Base-by-base conservation (phyloP, 768 basidiomycete genomes). In the Panaeolus papilionaceus region DNA sequence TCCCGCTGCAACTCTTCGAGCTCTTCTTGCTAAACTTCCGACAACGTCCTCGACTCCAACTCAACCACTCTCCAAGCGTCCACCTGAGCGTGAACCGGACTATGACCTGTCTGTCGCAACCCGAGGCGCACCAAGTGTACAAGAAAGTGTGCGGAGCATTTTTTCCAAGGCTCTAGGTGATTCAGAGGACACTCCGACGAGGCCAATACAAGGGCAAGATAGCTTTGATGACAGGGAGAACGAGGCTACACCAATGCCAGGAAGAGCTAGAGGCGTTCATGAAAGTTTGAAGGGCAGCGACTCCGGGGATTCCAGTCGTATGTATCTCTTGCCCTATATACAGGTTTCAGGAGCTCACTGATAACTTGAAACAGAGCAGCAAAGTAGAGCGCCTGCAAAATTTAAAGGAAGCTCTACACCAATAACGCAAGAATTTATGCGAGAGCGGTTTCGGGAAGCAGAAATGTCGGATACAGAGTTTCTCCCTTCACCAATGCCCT, bases 251-350 rank as follows among this genome's bases (percentile, higher is more conserved):
- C 87, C 89, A 0, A 73, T 78, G 47, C 76, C 76, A 66, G 82
- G 83, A 66, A 77, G 81, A 67, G 75, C 77, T 67, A 88, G 83
- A 75, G 83, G 81, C 10, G 86, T 88, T 68, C 82, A 86, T 42
- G 83, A 79, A 70, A 92, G 88, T 72, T 68, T 88, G 70, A 91
- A 89, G 71, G 91, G 92, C 70, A 90, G 92, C 72, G 91, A 92
- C 72, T 75, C 79, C 2, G 90, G 89, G 40, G 83, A 82, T 68
- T 72, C 73, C 39, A 76, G 82, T 65, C 81, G 90, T 92, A 76
- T 73, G 89, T 77, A 62, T 63, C 40, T 42, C 20, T 38, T 61
- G 12, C 37, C 64, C n/a, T 26, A 4, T 33, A 4, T 6, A 10
- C 4, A 10, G 28, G 28, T 28, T 16, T 4, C 4, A 6, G 14